Evolutionary conservation across 176 grass and related monocot species (phyloP).

Genomic region (Oropetium thomaeum): DNA sequence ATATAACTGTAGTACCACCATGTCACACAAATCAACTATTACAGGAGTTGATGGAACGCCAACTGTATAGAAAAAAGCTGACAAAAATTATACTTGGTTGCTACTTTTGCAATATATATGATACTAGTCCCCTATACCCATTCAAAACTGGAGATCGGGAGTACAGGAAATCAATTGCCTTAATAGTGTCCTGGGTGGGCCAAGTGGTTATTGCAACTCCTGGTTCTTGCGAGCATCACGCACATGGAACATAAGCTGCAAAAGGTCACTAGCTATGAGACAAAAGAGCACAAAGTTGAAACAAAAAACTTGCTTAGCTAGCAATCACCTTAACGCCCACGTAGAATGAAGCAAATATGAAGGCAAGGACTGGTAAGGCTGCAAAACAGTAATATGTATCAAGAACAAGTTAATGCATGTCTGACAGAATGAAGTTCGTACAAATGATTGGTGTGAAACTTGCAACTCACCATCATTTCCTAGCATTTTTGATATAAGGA

Average conservation of each 20-base stretch:
- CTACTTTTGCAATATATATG: no score
- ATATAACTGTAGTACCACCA: no score
- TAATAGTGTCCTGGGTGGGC: neutral
- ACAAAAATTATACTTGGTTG: neutral
- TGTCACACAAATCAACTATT: neutral
- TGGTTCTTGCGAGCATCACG: slow-evolving; percentile 40
- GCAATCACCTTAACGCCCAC: slow-evolving; percentile 75
- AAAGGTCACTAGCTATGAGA: slow-evolving; percentile 23
- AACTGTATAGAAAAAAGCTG: neutral
- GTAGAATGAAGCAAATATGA: slow-evolving; percentile 80
- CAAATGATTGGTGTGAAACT: neutral
- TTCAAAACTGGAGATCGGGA: neutral
- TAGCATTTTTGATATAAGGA: slow-evolving; percentile 64
- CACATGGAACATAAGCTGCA: slow-evolving; percentile 94
- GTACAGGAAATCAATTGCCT: neutral
- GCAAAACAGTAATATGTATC: slow-evolving; percentile 31
- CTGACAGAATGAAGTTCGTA: neutral
- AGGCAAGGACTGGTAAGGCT: slow-evolving; percentile 53
- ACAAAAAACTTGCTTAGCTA: slow-evolving; percentile 11
- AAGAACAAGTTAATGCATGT: neutral
- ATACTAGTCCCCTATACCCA: neutral
- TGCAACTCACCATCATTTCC: slow-evolving; percentile 58
- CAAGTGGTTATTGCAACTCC: neutral
- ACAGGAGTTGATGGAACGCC: neutral
- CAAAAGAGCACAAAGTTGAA: neutral